Evolutionary conservation across 2,329 filamentous ascomycete genomes (phyloP), one percentile per base, ranked within the genome.

Genomic region (Aspergillus aculeatinus): DNA sequence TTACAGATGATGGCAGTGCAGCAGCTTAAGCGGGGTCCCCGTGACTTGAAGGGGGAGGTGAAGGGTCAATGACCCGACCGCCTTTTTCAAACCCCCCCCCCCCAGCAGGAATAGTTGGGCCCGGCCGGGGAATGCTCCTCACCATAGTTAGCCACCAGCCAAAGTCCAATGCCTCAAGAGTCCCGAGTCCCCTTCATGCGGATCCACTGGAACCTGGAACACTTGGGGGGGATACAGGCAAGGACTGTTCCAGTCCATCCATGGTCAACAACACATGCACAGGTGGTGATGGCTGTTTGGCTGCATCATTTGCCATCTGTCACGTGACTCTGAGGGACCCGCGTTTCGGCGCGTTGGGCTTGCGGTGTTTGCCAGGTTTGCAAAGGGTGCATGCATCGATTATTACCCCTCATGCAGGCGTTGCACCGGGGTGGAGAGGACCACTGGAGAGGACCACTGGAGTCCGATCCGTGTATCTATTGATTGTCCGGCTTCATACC

Each of bases 351-450:
- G 51, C 23, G 48, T 48, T 42, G 21, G 59, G 63, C 58, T 62
- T 59, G 61, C 51, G 51, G 5, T 47, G 59, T 60, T 59, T 62
- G 58, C 29, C 11, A 19, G 10, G 16, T 44, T 44, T 44, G 39
- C 39, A 44, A 12, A 51, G 29, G 19, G 25, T 12, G 33, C 11
- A 16, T 16, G 14, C 33, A 12, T 12, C 10, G 14, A 12, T 35
- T 16, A 35, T 48, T 60, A 64, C 65, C 65, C 65, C 63, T 65
- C 62, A 64, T 64, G 62, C 52, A 52, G 56, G 52, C 59, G 16
- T 44, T 44, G 11, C 33, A 35, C 5, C 2, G 21, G 21, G 21
- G 21, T 35, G 61, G 60, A 39, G 29, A 53, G 48, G 47, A 50
- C 59, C 58, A 61, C 55, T 63, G 53, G 25, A n/a, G 51, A 53